A percentile compares a stretch with the other conserved stretches of the same genome.
Conservation (phyloP, 75 land plant genomes). For the Isoetes taiwanensis region DNA sequence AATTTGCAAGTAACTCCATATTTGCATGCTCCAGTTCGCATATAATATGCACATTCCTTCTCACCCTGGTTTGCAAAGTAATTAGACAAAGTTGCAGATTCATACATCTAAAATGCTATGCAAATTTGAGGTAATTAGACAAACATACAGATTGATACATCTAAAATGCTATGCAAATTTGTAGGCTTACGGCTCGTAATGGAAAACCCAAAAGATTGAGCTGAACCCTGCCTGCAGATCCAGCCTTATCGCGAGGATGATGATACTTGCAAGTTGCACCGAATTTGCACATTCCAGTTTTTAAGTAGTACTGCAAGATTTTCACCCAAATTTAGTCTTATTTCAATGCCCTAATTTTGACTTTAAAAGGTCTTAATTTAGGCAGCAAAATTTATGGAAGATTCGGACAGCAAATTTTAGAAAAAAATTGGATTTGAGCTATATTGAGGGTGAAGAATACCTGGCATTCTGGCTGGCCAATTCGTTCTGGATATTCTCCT, state of each 20-base stretch:
- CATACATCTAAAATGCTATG: background rate
- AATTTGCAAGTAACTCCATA: constrained; percentile 53
- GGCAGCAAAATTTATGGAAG: no score
- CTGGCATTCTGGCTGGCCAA: constrained; percentile 89
- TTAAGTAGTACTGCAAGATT: constrained; percentile 59
- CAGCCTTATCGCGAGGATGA: constrained; percentile 71
- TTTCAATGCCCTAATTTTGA: no score
- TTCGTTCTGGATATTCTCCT: constrained; percentile 67
- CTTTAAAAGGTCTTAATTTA: no score
- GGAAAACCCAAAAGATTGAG: constrained; percentile 69
- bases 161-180: background rate
- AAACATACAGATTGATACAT: background rate
- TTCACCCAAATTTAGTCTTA: no score
- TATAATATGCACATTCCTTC: constrained; percentile 61
- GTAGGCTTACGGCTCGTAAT: constrained; percentile 50
- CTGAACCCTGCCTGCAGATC: constrained; percentile 26
- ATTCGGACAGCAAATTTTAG: no score
- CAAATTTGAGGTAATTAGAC: background rate
- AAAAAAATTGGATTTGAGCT: no score
- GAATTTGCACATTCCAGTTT: constrained; percentile 85
- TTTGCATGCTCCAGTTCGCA: constrained; percentile 58
- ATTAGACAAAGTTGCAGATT: background rate
- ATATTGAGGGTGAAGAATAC: no score
- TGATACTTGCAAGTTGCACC: constrained; percentile 79
- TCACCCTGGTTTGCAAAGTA: constrained; percentile 33